Evolutionary conservation across 2,329 filamentous ascomycete species (phyloP).

Genomic region (Chalara sp.): DNA sequence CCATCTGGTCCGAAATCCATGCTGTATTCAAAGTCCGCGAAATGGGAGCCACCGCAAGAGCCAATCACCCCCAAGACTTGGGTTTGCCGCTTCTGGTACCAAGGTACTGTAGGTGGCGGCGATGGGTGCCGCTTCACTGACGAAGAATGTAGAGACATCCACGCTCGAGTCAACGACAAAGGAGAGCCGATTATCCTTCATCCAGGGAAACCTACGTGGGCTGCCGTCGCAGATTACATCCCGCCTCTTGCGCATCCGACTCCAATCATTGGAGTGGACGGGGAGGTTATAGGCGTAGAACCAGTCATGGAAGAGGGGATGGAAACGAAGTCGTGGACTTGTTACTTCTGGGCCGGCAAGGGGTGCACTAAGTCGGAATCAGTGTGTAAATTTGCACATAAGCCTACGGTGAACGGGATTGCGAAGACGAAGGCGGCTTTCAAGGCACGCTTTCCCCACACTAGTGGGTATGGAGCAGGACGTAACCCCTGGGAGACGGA

Average conservation of each 20-base stretch:
- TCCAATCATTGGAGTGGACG: neutral
- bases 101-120: conserved; percentile 1
- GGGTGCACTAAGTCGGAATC: conserved; percentile 6
- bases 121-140: conserved; percentile 17
- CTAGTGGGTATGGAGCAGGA: neutral
- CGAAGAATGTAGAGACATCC: conserved; percentile 21
- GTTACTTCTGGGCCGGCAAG: conserved; percentile 15
- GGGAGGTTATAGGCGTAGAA: neutral
- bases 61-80: conserved; percentile 12
- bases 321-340: conserved; percentile 4
- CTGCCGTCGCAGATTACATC: conserved; percentile 10
- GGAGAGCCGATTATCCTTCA: conserved; percentile 5
- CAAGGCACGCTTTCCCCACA: neutral
- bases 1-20: too few species aligned
- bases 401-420: neutral
- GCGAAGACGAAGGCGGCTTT: neutral
- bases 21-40: neutral
- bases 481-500: neutral
- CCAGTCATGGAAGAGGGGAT: neutral
- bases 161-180: conserved; percentile 6
- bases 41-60: conserved; percentile 3
- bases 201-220: conserved; percentile 19
- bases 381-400: conserved; percentile 16
- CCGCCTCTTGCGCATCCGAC: conserved; percentile 2
- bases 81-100: conserved; percentile 18